Base-by-base conservation (phyloP, 2,329 filamentous ascomycete genomes). In the Ploettnerulaceae sp. region DNA sequence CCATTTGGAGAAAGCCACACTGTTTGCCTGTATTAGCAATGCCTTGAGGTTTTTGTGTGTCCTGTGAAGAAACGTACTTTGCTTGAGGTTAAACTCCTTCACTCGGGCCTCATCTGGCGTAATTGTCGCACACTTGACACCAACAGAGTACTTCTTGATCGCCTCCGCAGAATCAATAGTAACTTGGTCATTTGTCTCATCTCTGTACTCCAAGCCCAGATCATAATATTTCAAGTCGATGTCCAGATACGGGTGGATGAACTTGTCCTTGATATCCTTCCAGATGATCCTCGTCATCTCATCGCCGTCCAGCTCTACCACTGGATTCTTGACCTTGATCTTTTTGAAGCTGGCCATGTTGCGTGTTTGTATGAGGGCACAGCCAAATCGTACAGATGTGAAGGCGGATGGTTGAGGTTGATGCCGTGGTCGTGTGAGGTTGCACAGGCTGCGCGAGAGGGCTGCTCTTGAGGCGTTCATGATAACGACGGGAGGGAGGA, bases 271-370 rank as follows among this genome's bases (percentile, higher is more conserved):
- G 80, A 98, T 98, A 70, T 87, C 83, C 75, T 96, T 77, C 93
- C 93, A 98, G 76, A 98, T 98, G 69, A 98, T 90, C 64, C 93
- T 80, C 62, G 93, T 98, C 93, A 97, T 97, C 83, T 89, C 81
- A 62, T 85, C 81, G 64, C 91, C 91, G 68, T 97, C 91, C 63
- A 97, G 81, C 76, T 97, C 93, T 69, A 98, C 93, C 67, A 98
- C 84, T 57, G 93, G 93, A 72, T 95, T 97, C 82, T 95, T 90
- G 76, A 98, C 93, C 81, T 95, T 93, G 79, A 97, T 97, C 84
- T 97, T 98, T 65, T 79, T 74, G 61, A 76, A 69, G 52, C 64
- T 64, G 47, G 76, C 73, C 78, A 83, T 81, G 61, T 62, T 74
- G 66, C 73, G 69, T 43, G 60, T 61, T 55, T 71, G 64, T 28